Evolutionary conservation across 2,329 filamentous ascomycete genomes (phyloP).

Genomic region (Colletotrichum orchidophilum): DNA sequence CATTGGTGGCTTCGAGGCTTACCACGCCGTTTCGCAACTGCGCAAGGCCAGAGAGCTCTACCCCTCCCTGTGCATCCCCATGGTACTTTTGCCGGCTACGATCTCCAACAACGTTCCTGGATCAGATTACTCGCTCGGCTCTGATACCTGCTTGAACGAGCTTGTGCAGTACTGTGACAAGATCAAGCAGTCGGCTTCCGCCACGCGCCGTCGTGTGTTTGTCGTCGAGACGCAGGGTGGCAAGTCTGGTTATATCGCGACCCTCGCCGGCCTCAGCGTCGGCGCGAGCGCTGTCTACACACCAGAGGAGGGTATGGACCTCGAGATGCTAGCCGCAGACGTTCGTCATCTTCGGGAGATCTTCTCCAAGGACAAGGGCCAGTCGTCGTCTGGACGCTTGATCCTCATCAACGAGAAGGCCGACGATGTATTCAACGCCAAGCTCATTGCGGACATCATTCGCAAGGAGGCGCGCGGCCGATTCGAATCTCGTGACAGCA

Average conservation of each 20-base stretch:
- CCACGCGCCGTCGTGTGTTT: constrained; percentile 91
- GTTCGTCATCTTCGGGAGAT: constrained; percentile 89
- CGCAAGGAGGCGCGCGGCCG: constrained; percentile 90
- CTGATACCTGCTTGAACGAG: constrained; percentile 96
- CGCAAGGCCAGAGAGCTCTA: constrained; percentile 82
- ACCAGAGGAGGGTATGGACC: constrained; percentile 92
- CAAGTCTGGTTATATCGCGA: constrained; percentile 92
- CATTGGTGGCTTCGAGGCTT: constrained; percentile 95
- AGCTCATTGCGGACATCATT: constrained; percentile 95
- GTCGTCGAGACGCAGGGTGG: constrained; percentile 98
- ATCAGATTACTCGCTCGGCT: constrained; percentile 95
- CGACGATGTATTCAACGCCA: constrained; percentile 88
- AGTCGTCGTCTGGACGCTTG: constrained; percentile 89
- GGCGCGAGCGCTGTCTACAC: constrained; percentile 95
- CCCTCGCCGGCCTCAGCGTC: constrained; percentile 88
- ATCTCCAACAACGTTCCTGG: constrained; percentile 99
- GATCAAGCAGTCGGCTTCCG: constrained; percentile 96
- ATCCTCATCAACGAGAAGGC: constrained; percentile 98
- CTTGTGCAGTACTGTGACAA: constrained; percentile 96
- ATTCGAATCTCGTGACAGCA: constrained; percentile 91
- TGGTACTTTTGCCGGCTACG: constrained; percentile 92
- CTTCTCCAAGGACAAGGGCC: constrained; percentile 86
- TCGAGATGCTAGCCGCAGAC: constrained; percentile 91
- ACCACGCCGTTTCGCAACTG: constrained; percentile 89
- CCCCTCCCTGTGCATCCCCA: constrained; percentile 89